These are phyloP conservation scores for Mycena venus DNA, from an alignment of 768 basidiomycete genomes.

Conservation along the genomic window DNA sequence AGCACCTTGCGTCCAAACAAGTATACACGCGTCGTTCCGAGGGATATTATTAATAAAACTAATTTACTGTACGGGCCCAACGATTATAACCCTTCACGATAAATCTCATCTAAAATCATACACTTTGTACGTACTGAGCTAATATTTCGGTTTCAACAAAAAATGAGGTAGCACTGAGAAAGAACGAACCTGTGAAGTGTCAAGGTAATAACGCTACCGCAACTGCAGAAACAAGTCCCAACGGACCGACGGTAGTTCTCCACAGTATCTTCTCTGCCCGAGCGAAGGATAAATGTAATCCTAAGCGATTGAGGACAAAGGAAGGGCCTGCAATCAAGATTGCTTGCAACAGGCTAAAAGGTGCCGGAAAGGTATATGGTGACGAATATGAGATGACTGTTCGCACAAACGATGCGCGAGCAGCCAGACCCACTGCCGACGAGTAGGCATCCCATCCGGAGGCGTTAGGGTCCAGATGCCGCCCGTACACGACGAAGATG, in stretches of 20 bases:
- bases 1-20: constrained; percentile 2
- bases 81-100: not conserved
- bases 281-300: constrained; percentile 30
- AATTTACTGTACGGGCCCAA: not conserved
- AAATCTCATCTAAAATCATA: not conserved
- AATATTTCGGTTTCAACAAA: not conserved
- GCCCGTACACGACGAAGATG: constrained; percentile 46
- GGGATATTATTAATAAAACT: too few relatives aligned
- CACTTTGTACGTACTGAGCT: not conserved
- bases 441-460: constrained; percentile 66
- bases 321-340: constrained; percentile 40
- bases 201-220: constrained; percentile 7
- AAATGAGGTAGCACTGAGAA: not conserved
- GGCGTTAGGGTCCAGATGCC: constrained; percentile 4
- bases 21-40: not conserved
- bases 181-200: not conserved
- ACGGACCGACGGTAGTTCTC: constrained; percentile 56
- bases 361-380: constrained; percentile 62
- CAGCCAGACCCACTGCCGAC: constrained; percentile 53
- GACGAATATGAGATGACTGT: constrained; percentile 51
- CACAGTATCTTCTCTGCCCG: constrained; percentile 52
- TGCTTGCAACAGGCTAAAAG: constrained; percentile 60
- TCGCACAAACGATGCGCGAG: constrained; percentile 56
- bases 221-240: constrained; percentile 44
- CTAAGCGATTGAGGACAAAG: constrained; percentile 30